Conservation (phyloP, 306 rosid species). For the Myrica gale region DNA sequence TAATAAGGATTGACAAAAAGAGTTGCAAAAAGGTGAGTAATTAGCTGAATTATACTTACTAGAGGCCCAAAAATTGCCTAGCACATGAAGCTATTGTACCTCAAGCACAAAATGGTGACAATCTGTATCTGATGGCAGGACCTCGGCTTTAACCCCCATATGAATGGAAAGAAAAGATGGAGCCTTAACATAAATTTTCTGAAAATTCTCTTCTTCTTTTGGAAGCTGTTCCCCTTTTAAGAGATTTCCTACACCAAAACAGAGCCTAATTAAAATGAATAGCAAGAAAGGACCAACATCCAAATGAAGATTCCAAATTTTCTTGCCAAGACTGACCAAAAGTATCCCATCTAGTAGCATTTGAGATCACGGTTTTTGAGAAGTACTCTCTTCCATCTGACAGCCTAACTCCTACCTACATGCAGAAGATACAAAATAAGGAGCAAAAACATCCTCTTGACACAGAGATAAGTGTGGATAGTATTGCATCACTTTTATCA, state of each 20-base stretch:
- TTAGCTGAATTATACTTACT: conserved; percentile 12
- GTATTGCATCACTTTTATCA: conserved; percentile 15
- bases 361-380: conserved; percentile 85
- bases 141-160: conserved; percentile 93
- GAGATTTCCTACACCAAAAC: conserved; percentile 58
- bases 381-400: conserved; percentile 76
- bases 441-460: conserved; percentile 22
- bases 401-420: conserved; percentile 85
- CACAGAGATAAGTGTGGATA: neutral
- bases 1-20: conserved; percentile 9
- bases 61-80: conserved; percentile 17
- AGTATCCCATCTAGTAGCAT: conserved; percentile 99
- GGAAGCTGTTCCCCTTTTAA: conserved; percentile 66
- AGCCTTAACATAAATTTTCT: conserved; percentile 81
- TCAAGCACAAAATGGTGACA: conserved; percentile 97
- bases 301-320: conserved; percentile 7
- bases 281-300: conserved; percentile 21
- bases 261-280: conserved; percentile 23
- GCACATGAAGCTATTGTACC: conserved; percentile 43
- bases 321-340: conserved; percentile 60
- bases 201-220: conserved; percentile 86
- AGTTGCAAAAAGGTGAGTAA: conserved; percentile 6
- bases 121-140: conserved; percentile 86
- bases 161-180: conserved; percentile 98
- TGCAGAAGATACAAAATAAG: conserved; percentile 22